Percentiles rank a stretch among this genome's conserved stretches.
Conservation (phyloP, 768 basidiomycete species). For the Termitomyces sp. region DNA sequence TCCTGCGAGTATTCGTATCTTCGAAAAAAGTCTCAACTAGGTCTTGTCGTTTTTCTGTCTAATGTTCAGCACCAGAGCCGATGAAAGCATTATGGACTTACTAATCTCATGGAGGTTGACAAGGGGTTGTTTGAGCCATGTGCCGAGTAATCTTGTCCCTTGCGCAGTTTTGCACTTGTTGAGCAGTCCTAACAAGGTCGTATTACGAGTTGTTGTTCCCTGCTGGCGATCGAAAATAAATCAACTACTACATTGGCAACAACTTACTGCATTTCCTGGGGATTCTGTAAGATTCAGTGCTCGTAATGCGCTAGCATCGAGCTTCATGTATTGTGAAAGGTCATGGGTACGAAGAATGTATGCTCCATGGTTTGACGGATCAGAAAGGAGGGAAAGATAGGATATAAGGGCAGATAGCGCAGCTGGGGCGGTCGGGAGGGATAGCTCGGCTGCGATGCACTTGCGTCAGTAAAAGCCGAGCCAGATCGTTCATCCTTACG, state of each 20-base stretch:
- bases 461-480: background rate
- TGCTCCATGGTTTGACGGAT: conserved; percentile 72
- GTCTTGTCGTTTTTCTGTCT: conserved; percentile 74
- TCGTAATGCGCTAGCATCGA: conserved; percentile 91
- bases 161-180: conserved; percentile 98
- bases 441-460: conserved; percentile 60
- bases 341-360: conserved; percentile 86
- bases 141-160: conserved; percentile 79
- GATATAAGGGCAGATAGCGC: conserved; percentile 77
- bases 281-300: conserved; percentile 84
- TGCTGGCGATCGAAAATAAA: conserved; percentile 14
- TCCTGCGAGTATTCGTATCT: conserved; percentile 64
- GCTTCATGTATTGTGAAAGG: conserved; percentile 89
- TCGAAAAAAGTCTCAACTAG: conserved; percentile 86
- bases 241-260: conserved; percentile 2
- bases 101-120: conserved; percentile 92
- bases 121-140: conserved; percentile 95
- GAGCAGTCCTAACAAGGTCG: conserved; percentile 82
- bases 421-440: conserved; percentile 71
- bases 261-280: conserved; percentile 48
- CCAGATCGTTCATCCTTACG: conserved; percentile 35
- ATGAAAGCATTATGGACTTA: conserved; percentile 30
- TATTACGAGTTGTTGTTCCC: conserved; percentile 69
- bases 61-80: background rate
- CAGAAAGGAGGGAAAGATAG: conserved; percentile 77